Percentiles rank a stretch among this genome's conserved stretches.
Conservation (phyloP, 768 basidiomycete species). For the Amanita exitialis region DNA sequence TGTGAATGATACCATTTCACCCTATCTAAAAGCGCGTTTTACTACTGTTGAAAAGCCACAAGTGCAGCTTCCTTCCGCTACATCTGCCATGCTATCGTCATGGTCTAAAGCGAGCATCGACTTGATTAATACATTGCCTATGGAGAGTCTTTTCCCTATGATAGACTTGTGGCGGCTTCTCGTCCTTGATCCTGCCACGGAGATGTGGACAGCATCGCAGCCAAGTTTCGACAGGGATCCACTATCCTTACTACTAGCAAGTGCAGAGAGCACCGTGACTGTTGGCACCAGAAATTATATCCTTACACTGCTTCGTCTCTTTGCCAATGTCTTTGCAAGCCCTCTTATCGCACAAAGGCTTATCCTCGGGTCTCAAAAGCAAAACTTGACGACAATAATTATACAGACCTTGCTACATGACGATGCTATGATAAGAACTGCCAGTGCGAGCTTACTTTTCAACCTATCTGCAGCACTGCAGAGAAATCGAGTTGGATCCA, state of each 20-base stretch:
- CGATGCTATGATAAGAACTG: conserved; percentile 60
- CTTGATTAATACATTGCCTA: conserved; percentile 35
- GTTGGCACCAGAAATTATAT: conserved; percentile 38
- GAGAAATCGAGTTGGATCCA: conserved; percentile 36
- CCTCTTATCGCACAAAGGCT: conserved; percentile 31
- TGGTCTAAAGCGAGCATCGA: conserved; percentile 40
- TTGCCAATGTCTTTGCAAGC: conserved; percentile 58
- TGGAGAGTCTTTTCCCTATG: conserved; percentile 63
- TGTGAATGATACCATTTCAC: conserved; percentile 38
- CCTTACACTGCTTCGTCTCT: conserved; percentile 56
- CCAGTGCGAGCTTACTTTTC: conserved; percentile 78
- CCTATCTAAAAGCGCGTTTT: conserved; percentile 59
- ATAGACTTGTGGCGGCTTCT: conserved; percentile 79
- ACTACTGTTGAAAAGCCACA: conserved; percentile 15
- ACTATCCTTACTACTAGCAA: conserved; percentile 34
- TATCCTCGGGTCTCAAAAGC: conserved; percentile 17
- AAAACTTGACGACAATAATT: conserved; percentile 40
- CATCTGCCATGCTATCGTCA: conserved; percentile 26
- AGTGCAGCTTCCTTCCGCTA: conserved; percentile 18
- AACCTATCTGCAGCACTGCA: conserved; percentile 64
- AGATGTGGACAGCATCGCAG: conserved; percentile 35
- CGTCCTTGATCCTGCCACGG: conserved; percentile 51
- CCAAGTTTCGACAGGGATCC: conserved; percentile 24
- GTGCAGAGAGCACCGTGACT: conserved; percentile 27
- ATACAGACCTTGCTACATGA: conserved; percentile 60